Evolutionary conservation across 176 grass and related monocot species (phyloP).

Genomic region (Bolboschoenus planiculmis): DNA sequence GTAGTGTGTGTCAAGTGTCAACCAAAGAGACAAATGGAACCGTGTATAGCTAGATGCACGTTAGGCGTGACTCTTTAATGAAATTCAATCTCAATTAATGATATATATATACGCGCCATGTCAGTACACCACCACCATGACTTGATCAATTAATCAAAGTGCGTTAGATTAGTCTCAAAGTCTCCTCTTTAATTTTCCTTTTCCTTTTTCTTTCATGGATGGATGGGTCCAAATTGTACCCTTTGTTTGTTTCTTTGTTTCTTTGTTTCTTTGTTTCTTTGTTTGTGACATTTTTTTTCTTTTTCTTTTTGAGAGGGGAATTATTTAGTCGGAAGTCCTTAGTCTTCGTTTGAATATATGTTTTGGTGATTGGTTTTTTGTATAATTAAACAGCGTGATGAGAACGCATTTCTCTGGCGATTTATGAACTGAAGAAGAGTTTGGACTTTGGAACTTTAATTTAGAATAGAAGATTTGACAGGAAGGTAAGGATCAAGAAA

Average conservation of each 20-base stretch:
- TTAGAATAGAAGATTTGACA: not conserved
- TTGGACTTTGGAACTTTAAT: not conserved
- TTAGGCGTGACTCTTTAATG: slow-evolving; percentile 25
- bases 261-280: not conserved
- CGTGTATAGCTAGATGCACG: slow-evolving; percentile 29
- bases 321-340: not conserved
- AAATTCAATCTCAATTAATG: slow-evolving; percentile 11
- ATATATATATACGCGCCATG: no score
- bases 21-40: slow-evolving; percentile 22
- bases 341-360: not conserved
- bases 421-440: not conserved
- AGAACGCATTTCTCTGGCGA: slow-evolving; percentile 2
- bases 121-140: not conserved
- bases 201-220: not conserved
- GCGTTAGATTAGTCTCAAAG: no score
- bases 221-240: slow-evolving; percentile 11
- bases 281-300: not conserved
- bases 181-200: not conserved
- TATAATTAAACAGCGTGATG: slow-evolving; percentile 1
- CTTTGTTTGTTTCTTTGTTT: not conserved
- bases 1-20: slow-evolving; percentile 2
- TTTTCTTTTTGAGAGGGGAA: not conserved
- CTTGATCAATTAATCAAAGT: no score
- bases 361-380: not conserved
- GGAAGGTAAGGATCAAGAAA: not conserved